A percentile compares a stretch with the other conserved stretches of the same genome.
phyloP scores from a whole-genome alignment of 2,329 filamentous ascomycete species.

The Sordariomycetes sp. region DNA sequence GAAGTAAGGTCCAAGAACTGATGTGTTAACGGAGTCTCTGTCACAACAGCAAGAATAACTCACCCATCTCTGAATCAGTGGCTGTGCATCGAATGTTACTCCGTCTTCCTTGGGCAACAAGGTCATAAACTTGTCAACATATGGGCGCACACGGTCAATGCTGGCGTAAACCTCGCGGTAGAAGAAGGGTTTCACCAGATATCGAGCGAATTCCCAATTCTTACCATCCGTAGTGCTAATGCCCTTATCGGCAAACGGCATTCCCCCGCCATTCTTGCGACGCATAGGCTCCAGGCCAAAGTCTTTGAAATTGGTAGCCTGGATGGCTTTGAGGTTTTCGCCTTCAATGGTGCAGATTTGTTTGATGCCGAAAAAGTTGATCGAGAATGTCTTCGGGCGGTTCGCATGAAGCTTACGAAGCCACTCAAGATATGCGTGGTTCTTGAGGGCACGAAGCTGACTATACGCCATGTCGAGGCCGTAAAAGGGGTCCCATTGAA shows the following conservation, averaged over 20 bases:
- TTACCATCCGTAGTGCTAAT: conserved; percentile 9
- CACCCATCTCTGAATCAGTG: conserved; percentile 5
- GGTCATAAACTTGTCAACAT: too few species aligned
- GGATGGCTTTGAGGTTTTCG: conserved; percentile 12
- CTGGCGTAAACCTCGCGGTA: conserved; percentile 11
- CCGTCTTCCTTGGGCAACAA: conserved; percentile 9
- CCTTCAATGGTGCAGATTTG: conserved; percentile 11
- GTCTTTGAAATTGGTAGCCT: conserved; percentile 11
- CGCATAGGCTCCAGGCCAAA: conserved; percentile 12
- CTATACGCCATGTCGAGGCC: background rate
- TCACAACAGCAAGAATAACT: too few species aligned
- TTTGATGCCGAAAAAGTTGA: conserved; percentile 11
- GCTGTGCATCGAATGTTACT: conserved; percentile 9
- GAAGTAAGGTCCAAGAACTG: background rate
- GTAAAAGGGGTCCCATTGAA: background rate
- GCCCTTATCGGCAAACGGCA: conserved; percentile 10
- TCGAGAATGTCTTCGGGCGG: conserved; percentile 6
- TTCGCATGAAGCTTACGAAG: background rate
- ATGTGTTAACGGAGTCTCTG: too few species aligned
- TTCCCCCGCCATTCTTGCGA: conserved; percentile 8
- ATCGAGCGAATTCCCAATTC: conserved; percentile 11
- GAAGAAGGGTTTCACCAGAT: conserved; percentile 11
- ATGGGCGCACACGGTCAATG: too few species aligned
- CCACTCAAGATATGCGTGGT: background rate
- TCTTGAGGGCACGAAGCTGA: background rate